Conservation (phyloP, 257 asterid genomes). For the Fraxinus cuspidata region DNA sequence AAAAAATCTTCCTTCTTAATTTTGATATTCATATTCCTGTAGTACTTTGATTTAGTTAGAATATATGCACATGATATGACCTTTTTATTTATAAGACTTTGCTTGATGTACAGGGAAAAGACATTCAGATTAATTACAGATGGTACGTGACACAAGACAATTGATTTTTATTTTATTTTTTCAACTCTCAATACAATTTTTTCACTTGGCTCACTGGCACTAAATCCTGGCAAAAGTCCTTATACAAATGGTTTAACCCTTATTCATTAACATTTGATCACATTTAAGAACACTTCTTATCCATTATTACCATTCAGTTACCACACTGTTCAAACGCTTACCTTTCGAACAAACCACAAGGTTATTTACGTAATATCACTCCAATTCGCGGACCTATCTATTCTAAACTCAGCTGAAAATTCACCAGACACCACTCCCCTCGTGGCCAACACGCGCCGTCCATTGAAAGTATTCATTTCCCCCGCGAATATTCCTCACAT, state of each 20-base stretch:
- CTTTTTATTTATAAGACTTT: too few species aligned
- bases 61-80: too few species aligned
- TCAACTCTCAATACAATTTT: too few species aligned
- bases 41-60: not conserved
- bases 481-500: constrained; percentile 6
- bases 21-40: not conserved
- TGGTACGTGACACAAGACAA: too few species aligned
- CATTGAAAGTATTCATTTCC: constrained; percentile 27
- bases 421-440: constrained; percentile 23
- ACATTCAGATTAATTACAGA: too few species aligned
- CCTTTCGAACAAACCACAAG: not conserved
- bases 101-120: too few species aligned
- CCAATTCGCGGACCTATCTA: constrained; percentile 23
- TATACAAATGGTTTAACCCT: too few species aligned
- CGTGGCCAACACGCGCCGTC: constrained; percentile 38
- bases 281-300: not conserved
- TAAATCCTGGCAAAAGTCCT: too few species aligned
- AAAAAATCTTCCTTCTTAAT: not conserved
- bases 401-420: constrained; percentile 21
- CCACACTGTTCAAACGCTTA: not conserved
- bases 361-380: constrained; percentile 26
- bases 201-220: too few species aligned
- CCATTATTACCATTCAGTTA: not conserved
- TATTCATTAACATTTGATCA: too few species aligned
- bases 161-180: too few species aligned